Conservation (phyloP, 257 asterid species). For the Hygrophila difformis region DNA sequence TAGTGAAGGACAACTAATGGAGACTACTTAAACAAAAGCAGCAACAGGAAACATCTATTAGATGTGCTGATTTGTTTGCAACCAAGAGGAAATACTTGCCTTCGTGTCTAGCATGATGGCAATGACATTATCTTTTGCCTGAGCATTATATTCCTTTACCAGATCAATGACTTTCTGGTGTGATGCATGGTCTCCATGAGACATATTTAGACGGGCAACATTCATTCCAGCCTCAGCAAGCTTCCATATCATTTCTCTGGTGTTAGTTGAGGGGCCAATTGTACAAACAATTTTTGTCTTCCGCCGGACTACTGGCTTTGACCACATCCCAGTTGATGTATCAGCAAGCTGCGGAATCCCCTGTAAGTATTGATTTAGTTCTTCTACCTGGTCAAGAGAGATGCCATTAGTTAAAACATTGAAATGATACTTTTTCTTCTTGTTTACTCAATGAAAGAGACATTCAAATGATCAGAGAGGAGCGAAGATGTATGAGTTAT, state of each 20-base stretch:
- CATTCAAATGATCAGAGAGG: neutral
- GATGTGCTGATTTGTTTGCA: neutral
- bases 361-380: conserved; percentile 38
- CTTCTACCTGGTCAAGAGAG: conserved; percentile 41
- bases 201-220: conserved; percentile 95
- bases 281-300: conserved; percentile 98
- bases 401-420: conserved; percentile 1
- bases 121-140: conserved; percentile 84
- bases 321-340: conserved; percentile 48
- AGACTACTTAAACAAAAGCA: neutral
- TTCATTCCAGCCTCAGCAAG: conserved; percentile 99
- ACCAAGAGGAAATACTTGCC: conserved; percentile 37
- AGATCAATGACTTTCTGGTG: conserved; percentile 96
- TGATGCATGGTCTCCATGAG: conserved; percentile 97
- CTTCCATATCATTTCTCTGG: conserved; percentile 95
- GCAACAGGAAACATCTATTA: neutral
- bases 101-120: conserved; percentile 99
- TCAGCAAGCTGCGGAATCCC: conserved; percentile 53
- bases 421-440: neutral
- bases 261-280: conserved; percentile 90
- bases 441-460: neutral
- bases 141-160: conserved; percentile 90
- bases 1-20: neutral
- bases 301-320: conserved; percentile 79
- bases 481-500: neutral